Evolutionary conservation across 768 basidiomycete genomes (phyloP).

Genomic region (Cystoderma amianthinum): DNA sequence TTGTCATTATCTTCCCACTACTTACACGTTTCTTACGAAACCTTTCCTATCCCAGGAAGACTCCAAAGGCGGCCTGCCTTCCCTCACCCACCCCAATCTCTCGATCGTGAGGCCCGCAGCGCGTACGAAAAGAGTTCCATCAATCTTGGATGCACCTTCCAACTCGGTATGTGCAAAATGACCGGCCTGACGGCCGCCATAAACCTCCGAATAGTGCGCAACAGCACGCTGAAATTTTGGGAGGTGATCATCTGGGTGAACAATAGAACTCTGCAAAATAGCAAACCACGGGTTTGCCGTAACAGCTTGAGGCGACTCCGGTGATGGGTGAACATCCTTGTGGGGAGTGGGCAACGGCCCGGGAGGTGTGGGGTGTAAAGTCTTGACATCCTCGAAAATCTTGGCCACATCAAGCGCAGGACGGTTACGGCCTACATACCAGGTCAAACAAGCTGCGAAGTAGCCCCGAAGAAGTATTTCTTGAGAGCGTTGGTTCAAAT

Average conservation of each 20-base stretch:
- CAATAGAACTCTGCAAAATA: constrained; percentile 42
- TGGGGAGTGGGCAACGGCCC: constrained; percentile 15
- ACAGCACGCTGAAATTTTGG: constrained; percentile 47
- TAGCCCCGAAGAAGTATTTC: constrained; percentile 51
- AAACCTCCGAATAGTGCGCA: constrained; percentile 38
- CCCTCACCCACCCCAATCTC: constrained; percentile 20
- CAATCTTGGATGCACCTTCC: constrained; percentile 36
- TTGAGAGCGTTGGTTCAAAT: constrained; percentile 34
- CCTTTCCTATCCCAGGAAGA: constrained; percentile 16
- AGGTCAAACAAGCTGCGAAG: constrained; percentile 41
- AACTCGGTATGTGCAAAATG: constrained; percentile 14
- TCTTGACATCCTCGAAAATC: constrained; percentile 32
- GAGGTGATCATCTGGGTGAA: constrained; percentile 49
- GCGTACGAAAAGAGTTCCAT: constrained; percentile 55
- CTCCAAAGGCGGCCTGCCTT: constrained; percentile 12
- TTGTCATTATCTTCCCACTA: no score
- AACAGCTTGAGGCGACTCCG: constrained; percentile 22
- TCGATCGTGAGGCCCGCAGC: constrained; percentile 41
- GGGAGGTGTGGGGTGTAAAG: constrained; percentile 9
- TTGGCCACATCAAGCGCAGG: constrained; percentile 38
- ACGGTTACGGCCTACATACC: constrained; percentile 55
- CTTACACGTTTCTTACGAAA: no score
- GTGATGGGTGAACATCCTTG: constrained; percentile 12
- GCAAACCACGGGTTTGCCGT: constrained; percentile 53
- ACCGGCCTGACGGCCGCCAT: constrained; percentile 28